Base-by-base conservation (phyloP, 805 yeast species). In the Jamesozyma gamospora region DNA sequence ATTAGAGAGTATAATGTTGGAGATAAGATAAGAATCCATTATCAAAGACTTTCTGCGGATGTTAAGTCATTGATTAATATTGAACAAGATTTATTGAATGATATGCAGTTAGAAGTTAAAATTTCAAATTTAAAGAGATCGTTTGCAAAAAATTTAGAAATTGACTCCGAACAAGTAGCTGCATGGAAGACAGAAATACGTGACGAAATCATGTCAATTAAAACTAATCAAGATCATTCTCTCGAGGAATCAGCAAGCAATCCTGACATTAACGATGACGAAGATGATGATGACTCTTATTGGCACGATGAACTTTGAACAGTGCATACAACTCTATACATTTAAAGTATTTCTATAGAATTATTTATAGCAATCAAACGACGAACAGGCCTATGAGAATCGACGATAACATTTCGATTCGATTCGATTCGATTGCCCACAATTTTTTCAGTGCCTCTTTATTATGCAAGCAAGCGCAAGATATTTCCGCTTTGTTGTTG, bases 51-150 rank as follows among this genome's bases (percentile, higher is more conserved):
- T 1, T 79, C 95, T 0, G 72, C 76, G 1, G 96, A 87, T 56
- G 82, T 92, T 1, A 68, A 63, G 17, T 87, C 96, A 0, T 65
- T 92, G 41, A 71, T 85, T 10, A 86, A 85, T 52, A 69, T 88
- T 43, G 97, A 87, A 55, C 96, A 90, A 56, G 97, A 92, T 56
- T 69, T 90, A 44, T 87, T 96, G n/a, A 92, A 90, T 60, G 83
- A 84, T 53, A 49, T 88, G 49, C 97, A 92, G 59, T 51, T 66
- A 17, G 58, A 61, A 24, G 59, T 90, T 7, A 52, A 55, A 4
- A 42, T 57, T 9, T 37, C 49, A 4, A 32, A 30, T 1, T 13
- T 46, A 10, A 36, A 34, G 24, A 32, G 34, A 24, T 12, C 27
- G 8, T 30, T 33, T 2, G 2, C n/a, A 5, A 31, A 38, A 25